Base-by-base conservation (phyloP, 768 basidiomycete species). In the Lentinula detonsa region DNA sequence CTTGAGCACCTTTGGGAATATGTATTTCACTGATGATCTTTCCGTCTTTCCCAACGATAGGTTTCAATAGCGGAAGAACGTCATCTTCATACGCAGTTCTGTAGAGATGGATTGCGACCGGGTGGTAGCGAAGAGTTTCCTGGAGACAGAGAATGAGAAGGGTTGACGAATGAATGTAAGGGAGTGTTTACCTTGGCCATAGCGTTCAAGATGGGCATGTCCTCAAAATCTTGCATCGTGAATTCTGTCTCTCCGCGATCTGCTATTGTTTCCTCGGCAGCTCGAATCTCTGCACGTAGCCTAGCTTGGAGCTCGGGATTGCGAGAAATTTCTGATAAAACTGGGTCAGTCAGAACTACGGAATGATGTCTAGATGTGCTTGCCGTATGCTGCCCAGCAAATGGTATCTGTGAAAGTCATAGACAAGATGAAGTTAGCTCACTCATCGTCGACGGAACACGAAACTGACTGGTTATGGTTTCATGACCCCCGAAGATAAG, bases 131-230 rank as follows among this genome's bases (percentile, higher is more conserved):
- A 62, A 82, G 67, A 0, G 75, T 72, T 70, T 83, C 82, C 81
- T 82, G 53, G 23, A 56, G 40, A n/a, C 39, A 16, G 57, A 46
- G 45, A 34, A 45, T 46, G 42, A 57, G 61, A 23, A 5, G 7
- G 13, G 11, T 11, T 18, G 5, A 18, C 10, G 33, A 3, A 43
- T 31, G 18, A 23, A 13, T 8, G 21, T 10, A 35, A 10, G 3
- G 34, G 35, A 68, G 50, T 31, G 16, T 34, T 57, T 39, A 78
- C 81, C 73, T 81, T 81, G 43, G 79, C 63, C 23, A 81, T 73
- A n/a, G 77, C 78, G 42, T 68, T 70, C 34, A 79, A 68, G 59
- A 78, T 84, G 21, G 76, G 73, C 82, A 85, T 84, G n/a, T 65
- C 68, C 35, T 84, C 81, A 61, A 83, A 74, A 65, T 84, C 81